Evolutionary conservation across 495 filamentous ascomycete genomes (phyloP).

Genomic region (Hamigera avellanea): DNA sequence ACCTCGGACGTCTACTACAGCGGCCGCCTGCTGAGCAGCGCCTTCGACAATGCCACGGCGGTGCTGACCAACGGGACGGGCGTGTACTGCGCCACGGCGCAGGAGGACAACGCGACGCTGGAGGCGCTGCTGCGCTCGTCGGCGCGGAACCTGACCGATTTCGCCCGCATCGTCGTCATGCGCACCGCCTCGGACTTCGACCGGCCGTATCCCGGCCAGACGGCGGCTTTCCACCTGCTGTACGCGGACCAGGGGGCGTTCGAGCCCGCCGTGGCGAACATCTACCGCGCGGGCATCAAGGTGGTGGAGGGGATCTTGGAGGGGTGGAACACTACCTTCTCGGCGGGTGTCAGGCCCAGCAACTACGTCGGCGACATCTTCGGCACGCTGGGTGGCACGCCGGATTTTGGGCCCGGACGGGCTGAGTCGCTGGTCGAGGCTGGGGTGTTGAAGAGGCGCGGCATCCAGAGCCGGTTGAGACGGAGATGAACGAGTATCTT

Average conservation of each 20-base stretch:
- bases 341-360: conserved; percentile 42
- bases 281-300: conserved; percentile 54
- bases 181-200: conserved; percentile 66
- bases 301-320: conserved; percentile 55
- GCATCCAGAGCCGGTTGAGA: too few species aligned
- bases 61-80: conserved; percentile 58
- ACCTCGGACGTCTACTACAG: conserved; percentile 66
- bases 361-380: conserved; percentile 71
- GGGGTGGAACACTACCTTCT: conserved; percentile 48
- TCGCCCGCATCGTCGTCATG: conserved; percentile 60
- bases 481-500: too few species aligned
- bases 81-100: conserved; percentile 57
- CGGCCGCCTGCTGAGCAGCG: conserved; percentile 46
- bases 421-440: conserved; percentile 13
- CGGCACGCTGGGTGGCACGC: conserved; percentile 50
- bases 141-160: conserved; percentile 45
- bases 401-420: conserved; percentile 53
- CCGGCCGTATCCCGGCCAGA: conserved; percentile 46
- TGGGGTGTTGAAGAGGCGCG: conserved; percentile 19
- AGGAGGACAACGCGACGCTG: conserved; percentile 66
- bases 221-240: conserved; percentile 43
- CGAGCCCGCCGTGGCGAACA: conserved; percentile 46
- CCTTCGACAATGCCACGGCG: conserved; percentile 53
- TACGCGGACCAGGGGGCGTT: conserved; percentile 48
- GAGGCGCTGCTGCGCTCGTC: conserved; percentile 55